A percentile compares a stretch with the other conserved stretches of the same genome.
Conservation (phyloP, 1,284 basidiomycete species). For the Marasmius sp. region DNA sequence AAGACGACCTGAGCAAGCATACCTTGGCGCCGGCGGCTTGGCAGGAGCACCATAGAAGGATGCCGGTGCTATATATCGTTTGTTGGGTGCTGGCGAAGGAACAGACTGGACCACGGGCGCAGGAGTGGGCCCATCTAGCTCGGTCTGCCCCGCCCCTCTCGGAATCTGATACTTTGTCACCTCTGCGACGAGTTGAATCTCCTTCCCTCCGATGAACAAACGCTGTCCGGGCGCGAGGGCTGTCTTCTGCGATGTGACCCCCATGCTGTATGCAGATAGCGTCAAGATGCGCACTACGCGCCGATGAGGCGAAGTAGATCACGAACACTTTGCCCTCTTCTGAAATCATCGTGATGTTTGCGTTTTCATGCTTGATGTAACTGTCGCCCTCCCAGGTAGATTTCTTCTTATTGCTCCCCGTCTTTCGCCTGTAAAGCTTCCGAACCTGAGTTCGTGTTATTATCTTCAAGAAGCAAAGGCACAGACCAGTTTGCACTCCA, state of each 20-base stretch:
- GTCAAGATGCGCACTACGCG: constrained; percentile 4
- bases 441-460: constrained; percentile 8
- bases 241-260: constrained; percentile 63
- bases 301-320: neutral
- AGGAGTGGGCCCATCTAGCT: constrained; percentile 4
- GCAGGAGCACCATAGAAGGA: constrained; percentile 58
- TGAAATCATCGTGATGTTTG: constrained; percentile 60
- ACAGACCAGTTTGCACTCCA: constrained; percentile 73
- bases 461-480: neutral
- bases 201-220: constrained; percentile 56
- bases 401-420: constrained; percentile 71
- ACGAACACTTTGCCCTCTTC: constrained; percentile 70
- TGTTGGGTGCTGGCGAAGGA: constrained; percentile 16
- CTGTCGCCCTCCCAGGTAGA: constrained; percentile 89
- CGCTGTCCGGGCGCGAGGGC: constrained; percentile 47
- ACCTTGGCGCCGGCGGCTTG: constrained; percentile 54
- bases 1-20: constrained; percentile 18
- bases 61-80: constrained; percentile 52
- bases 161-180: constrained; percentile 54
- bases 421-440: constrained; percentile 62
- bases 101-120: neutral
- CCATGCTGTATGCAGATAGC: constrained; percentile 46
- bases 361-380: constrained; percentile 51
- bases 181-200: constrained; percentile 59
- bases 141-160: constrained; percentile 9